These are phyloP conservation scores for Chaetomium globosum DNA, from an alignment of 2,329 filamentous ascomycete species.

Conservation along the genomic window DNA sequence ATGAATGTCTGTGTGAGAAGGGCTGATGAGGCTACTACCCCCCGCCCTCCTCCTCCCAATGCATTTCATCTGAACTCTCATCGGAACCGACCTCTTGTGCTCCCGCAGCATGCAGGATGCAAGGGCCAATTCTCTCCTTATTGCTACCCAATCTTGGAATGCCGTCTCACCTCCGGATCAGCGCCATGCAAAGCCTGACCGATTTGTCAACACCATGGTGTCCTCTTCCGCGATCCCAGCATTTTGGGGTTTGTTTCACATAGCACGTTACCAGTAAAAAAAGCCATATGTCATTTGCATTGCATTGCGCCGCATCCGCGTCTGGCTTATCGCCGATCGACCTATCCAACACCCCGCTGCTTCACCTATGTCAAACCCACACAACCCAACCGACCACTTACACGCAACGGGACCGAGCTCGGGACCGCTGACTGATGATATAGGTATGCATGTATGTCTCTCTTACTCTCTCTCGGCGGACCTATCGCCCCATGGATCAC, in stretches of 20 bases:
- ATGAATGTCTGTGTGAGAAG: conserved; percentile 15
- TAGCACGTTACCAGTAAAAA: not conserved
- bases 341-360: not conserved
- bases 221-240: not conserved
- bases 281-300: not conserved
- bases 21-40: not conserved
- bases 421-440: not conserved
- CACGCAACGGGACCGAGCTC: not conserved
- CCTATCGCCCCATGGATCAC: not conserved
- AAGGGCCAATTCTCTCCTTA: conserved; percentile 14
- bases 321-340: not conserved
- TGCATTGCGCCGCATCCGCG: not conserved
- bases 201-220: conserved; percentile 15
- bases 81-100: not conserved
- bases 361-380: not conserved
- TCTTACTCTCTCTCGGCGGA: not conserved
- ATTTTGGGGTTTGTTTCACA: not conserved
- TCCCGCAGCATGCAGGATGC: conserved; percentile 23
- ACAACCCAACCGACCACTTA: not conserved
- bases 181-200: conserved; percentile 5
- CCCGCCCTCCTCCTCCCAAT: not conserved
- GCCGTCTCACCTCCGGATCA: not conserved
- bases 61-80: conserved; percentile 14
- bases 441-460: not conserved
- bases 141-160: conserved; percentile 18